These are phyloP conservation scores for Coemansia sp. DNA, from an alignment of 192 early-diverging fungal species.

Conservation along the genomic window DNA sequence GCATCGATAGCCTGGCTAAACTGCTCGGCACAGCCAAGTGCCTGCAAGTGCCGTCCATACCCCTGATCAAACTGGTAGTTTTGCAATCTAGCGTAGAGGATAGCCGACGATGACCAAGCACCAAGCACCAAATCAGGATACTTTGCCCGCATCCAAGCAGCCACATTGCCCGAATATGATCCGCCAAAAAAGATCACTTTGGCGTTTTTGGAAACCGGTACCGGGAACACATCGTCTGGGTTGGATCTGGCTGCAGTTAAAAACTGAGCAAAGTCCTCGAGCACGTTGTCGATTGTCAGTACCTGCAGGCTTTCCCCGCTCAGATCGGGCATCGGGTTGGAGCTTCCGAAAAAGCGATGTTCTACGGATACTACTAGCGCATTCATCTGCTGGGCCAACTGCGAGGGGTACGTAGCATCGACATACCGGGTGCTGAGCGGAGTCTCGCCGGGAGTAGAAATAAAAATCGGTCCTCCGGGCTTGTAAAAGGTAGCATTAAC, in stretches of 20 bases:
- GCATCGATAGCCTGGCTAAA: conserved; percentile 37
- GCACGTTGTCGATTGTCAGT: conserved; percentile 34
- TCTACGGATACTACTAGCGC: conserved; percentile 58
- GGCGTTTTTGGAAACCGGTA: conserved; percentile 19
- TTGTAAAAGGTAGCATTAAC: conserved; percentile 41
- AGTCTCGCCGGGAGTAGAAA: conserved; percentile 36
- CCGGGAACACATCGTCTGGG: conserved; percentile 12
- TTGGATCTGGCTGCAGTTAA: conserved; percentile 13
- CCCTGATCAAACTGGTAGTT: conserved; percentile 61
- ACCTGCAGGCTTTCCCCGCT: conserved; percentile 25
- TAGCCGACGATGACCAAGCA: conserved; percentile 67
- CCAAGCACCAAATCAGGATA: conserved; percentile 64
- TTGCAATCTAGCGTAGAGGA: conserved; percentile 58
- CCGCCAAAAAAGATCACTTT: conserved; percentile 68
- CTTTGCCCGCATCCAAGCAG: conserved; percentile 70
- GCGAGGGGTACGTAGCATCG: conserved; percentile 15
- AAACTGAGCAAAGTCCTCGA: conserved; percentile 38
- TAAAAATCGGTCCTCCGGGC: conserved; percentile 36
- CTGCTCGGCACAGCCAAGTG: conserved; percentile 27
- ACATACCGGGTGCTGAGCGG: conserved; percentile 15
- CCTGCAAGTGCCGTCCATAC: conserved; percentile 35
- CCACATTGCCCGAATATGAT: conserved; percentile 69
- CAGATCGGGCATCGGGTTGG: conserved; percentile 50
- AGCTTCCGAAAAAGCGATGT: conserved; percentile 61
- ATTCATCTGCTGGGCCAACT: conserved; percentile 53